Evolutionary conservation across 1,284 basidiomycete genomes (phyloP), one percentile per base, ranked within the genome.

Genomic region (Austroboletus novae-zelandiae): DNA sequence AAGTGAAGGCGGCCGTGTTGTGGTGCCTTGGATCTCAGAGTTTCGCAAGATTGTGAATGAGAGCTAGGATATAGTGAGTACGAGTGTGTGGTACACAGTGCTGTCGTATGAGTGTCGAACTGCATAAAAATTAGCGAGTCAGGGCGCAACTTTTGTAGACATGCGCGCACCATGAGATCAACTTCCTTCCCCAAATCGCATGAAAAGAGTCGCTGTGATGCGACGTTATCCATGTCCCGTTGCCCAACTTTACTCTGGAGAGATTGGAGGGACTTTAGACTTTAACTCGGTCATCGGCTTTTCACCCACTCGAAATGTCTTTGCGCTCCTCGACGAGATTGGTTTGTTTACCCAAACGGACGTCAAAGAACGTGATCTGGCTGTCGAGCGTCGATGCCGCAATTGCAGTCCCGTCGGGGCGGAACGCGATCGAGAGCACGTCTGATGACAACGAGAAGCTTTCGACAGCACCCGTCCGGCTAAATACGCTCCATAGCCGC

Each of bases 401-500:
- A 25, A 98, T 76, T 69, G 98, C 95, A 61, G 83, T 83, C 3
- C 96, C 97, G 67, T 99, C 97, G 1, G 96, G 96, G 11, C 94
- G 81, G 76, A 94, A 98, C 5, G 91, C 85, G 8, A 99, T 71
- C 0, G 93, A 83, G 29, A 98, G 81, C 3, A 92, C 91, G 61
- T 99, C 96, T 5, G 89, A 81, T 45, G 82, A 86, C 13, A 99
- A 72, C 40, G 83, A 75, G 67, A 97, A 86, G 0, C 94, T 91
- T 66, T 99, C 97, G 14, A 94, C 89, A 3, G 86, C 83, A 42
- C 85, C 82, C 43, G 91, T 89, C n/a, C 96, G 84, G 20, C 89
- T 86, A 69, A 95, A 99, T 6, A 99, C 80, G 64, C 91, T 96
- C 97, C 96, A 99, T 20, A 99, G 79, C 10, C 94, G 84, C 9